Base-by-base conservation (phyloP, 2,329 filamentous ascomycete species). In the Sporothrix brunneoviolacea region DNA sequence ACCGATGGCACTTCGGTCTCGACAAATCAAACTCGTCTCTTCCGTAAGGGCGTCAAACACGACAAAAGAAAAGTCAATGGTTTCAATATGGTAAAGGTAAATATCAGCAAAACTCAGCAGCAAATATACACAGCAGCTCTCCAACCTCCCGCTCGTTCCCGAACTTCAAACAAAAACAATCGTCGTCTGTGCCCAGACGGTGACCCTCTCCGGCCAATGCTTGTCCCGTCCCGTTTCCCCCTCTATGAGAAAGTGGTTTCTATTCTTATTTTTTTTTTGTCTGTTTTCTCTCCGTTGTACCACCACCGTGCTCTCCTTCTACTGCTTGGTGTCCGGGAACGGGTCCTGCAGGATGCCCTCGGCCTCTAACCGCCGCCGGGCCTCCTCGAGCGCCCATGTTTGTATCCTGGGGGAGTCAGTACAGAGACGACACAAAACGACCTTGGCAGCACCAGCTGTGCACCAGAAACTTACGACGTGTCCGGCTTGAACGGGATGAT, bases 361-460 rank as follows among this genome's bases (percentile, higher is more conserved):
- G 54, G 83, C 86, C 75, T 98, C 93, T 79, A 98, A 83, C 74
- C 93, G 81, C 74, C 93, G 82, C 65, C 93, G 82, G 48, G 93
- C 93, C 75, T 98, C 93, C 73, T 98, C 93, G 38, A 98, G 82
- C 56, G 93, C 93, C 93, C 93, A 98, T 50, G 91, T 97, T 76
- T 97, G 93, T 82, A 98, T 96, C 69, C 93, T 98, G 62, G 54
- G 52, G 16, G 19, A 37, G 46, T 37, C 16, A 47, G 24, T 16
- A 19, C 57, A 69, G 60, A 68, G 8, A n/a, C 24, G 8, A 21
- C 16, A 32, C 21, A n/a, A 48, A 13, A 27, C n/a, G n/a, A n/a
- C n/a, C n/a, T n/a, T n/a, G n/a, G n/a, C n/a, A n/a, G n/a, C n/a
- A n/a, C n/a, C n/a, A n/a, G n/a, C n/a, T n/a, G n/a, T n/a, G n/a